Evolutionary conservation across 129 eudicot species (phyloP), one percentile per base, ranked within the genome.

Genomic region (Sambucus nigra): DNA sequence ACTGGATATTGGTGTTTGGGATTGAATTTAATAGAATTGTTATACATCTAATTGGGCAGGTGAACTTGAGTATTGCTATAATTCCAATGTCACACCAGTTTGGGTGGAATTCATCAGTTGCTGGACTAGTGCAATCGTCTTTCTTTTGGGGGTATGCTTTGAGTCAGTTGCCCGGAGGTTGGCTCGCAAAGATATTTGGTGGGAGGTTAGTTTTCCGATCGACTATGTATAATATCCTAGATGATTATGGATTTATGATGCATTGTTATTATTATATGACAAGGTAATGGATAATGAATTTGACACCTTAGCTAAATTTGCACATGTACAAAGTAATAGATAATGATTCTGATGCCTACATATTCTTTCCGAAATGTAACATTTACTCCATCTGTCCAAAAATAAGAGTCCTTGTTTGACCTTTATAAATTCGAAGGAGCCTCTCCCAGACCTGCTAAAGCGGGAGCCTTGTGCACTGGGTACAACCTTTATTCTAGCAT

Each of bases 121-220:
- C 99, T 51, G 95, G 95, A 73, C 49, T 91, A 69, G 99, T 91
- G 35, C 99, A 91, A 39, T 91, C 99, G 7, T 91, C 95, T 15
- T 86, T 91, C 84, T 91, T 91, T 69, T 91, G 99, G 99, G 99
- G 99, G 26, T 91, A 91, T 69, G 95, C 99, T 2, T 57, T 91
- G 69, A 91, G 99, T 61, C 99, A 91, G 68, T 75, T 91, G 68
- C 95, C 99, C 10, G 99, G 99, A 57, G 99, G 99, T 26, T 91
- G 99, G 99, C 84, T 91, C 67, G 69, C 99, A 4, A 86, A 91
- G 65, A 69, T 82, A 56, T 79, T 76, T 70, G 99, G 99, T 46
- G 99, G 94, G 71, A 91, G 95, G 99, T 91, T 68, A 74, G 95
- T 91, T 51, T 71, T 61, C 44, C 38, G 39, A 35, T 25, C 35